Percentiles rank a stretch among this genome's conserved stretches.
These are phyloP conservation scores for Phytophthora hybrid DNA, from an alignment of 352 stramenopile genomes.

Conservation along the genomic window DNA sequence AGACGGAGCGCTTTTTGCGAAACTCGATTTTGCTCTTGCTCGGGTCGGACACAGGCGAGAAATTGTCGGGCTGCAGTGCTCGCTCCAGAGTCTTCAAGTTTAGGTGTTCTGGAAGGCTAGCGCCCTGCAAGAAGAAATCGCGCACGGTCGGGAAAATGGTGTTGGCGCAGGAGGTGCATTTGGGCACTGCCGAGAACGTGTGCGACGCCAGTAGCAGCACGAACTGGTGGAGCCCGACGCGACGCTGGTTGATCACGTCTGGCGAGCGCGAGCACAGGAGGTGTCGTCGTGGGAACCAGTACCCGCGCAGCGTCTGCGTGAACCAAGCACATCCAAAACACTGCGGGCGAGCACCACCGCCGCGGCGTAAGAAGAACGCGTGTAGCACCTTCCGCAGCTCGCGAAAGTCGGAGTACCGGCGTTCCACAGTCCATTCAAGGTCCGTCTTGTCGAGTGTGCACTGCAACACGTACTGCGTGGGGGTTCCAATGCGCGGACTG, in stretches of 20 bases:
- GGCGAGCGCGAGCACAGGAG: slow-evolving; percentile 55
- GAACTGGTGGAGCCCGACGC: slow-evolving; percentile 62
- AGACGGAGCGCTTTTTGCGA: slow-evolving; percentile 60
- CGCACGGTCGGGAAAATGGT: slow-evolving; percentile 63
- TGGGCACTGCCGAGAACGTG: slow-evolving; percentile 81
- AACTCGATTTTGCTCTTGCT: slow-evolving; percentile 87
- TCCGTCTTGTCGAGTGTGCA: slow-evolving; percentile 49
- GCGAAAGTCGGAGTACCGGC: slow-evolving; percentile 80
- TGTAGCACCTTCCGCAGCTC: slow-evolving; percentile 59
- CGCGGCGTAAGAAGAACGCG: slow-evolving; percentile 51
- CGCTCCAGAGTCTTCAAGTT: slow-evolving; percentile 42
- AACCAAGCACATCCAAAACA: slow-evolving; percentile 87
- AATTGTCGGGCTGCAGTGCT: slow-evolving; percentile 50
- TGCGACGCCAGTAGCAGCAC: slow-evolving; percentile 63
- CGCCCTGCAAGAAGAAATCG: slow-evolving; percentile 65
- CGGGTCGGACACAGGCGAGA: slow-evolving; percentile 71
- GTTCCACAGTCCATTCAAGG: slow-evolving; percentile 68
- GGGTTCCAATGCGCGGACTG: slow-evolving; percentile 1
- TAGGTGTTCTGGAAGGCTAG: slow-evolving; percentile 38
- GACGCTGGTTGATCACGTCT: slow-evolving; percentile 60
- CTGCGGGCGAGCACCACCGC: slow-evolving; percentile 44
- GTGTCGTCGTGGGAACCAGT: slow-evolving; percentile 71
- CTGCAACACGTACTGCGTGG: slow-evolving; percentile 59
- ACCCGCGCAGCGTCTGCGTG: slow-evolving; percentile 61
- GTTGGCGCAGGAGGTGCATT: slow-evolving; percentile 71